Conservation (phyloP, 2,329 filamentous ascomycete genomes). For the Aspergillus nomiae region DNA sequence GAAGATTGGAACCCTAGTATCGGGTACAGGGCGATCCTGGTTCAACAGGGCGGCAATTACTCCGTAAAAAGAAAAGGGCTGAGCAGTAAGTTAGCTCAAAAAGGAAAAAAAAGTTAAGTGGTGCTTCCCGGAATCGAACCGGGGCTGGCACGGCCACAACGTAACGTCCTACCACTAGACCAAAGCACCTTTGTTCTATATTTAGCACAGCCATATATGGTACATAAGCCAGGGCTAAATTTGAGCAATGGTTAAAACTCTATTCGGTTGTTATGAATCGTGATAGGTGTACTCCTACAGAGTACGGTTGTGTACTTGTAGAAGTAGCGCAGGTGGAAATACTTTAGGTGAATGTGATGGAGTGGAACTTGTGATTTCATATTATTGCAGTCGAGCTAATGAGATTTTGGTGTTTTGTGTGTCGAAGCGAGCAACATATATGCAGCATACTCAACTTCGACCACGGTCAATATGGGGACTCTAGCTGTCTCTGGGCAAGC, state of each 20-base stretch:
- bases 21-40: neutral
- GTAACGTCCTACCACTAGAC: conserved; percentile 31
- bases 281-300: too few relatives aligned
- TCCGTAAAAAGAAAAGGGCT: too few relatives aligned
- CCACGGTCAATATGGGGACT: neutral
- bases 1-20: neutral
- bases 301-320: neutral
- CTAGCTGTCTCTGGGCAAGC: neutral
- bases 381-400: neutral
- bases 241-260: neutral
- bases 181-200: conserved; percentile 19
- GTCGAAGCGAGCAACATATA: neutral
- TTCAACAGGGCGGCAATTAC: neutral
- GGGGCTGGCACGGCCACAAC: conserved; percentile 33
- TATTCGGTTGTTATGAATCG: too few relatives aligned
- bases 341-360: neutral
- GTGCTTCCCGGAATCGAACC: conserved; percentile 31
- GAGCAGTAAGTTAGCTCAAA: too few relatives aligned
- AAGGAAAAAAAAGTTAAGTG: conserved; percentile 14
- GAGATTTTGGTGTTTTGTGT: neutral
- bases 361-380: neutral
- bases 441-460: neutral
- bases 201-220: neutral
- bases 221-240: neutral
- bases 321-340: neutral